A percentile compares a stretch with the other conserved stretches of the same genome.
Conservation (phyloP, 768 basidiomycete species). For the Collybiopsis confluens region DNA sequence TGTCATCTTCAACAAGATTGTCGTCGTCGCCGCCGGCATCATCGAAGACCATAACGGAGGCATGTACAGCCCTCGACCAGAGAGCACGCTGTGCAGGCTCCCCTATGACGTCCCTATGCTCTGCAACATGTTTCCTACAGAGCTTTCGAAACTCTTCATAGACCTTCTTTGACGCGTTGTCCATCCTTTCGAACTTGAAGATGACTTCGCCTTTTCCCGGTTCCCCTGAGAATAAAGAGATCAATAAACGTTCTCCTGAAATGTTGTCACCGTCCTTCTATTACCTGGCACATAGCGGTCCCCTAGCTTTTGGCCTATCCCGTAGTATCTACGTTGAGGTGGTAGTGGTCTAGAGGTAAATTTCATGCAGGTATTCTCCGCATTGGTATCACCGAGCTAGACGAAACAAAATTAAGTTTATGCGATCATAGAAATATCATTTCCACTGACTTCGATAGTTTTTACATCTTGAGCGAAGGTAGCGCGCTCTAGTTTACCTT, state of each 20-base stretch:
- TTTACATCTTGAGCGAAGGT: background rate
- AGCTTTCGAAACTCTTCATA: background rate
- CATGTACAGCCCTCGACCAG: background rate
- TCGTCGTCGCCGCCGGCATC: background rate
- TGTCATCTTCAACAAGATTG: background rate
- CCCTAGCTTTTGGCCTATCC: background rate
- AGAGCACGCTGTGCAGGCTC: background rate
- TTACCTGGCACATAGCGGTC: slow-evolving; percentile 1
- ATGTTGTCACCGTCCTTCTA: too few species aligned
- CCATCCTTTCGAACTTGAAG: slow-evolving; percentile 15
- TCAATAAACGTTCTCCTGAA: background rate
- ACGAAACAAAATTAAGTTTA: background rate
- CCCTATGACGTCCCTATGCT: background rate
- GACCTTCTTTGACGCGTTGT: slow-evolving; percentile 5
- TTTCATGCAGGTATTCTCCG: background rate
- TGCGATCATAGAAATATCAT: background rate
- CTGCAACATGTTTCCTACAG: background rate
- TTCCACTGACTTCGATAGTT: background rate
- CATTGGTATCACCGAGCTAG: background rate
- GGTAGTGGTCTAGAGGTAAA: background rate
- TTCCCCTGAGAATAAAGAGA: slow-evolving; percentile 9
- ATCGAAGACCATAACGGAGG: background rate
- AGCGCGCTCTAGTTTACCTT: background rate
- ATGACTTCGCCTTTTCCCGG: slow-evolving; percentile 15
- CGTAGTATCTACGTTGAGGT: background rate